phyloP scores from a whole-genome alignment of 129 eudicot genomes.

The Pseudognaphalium luteoalbum region DNA sequence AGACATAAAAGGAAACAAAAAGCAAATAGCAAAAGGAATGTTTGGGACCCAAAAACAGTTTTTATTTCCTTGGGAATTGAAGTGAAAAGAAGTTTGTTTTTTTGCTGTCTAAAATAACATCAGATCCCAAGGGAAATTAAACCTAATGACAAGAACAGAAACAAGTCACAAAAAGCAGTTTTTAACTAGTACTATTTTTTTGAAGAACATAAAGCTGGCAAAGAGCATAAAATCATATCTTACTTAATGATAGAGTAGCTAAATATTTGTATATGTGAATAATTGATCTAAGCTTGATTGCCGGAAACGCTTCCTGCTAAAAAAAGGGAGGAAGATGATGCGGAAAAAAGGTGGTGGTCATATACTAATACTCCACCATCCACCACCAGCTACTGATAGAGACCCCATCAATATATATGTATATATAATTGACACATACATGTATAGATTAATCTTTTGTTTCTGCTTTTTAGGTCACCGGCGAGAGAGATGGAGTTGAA shows the following conservation, averaged over 20 bases:
- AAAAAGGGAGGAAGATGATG: slow-evolving; percentile 42
- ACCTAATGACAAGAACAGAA: slow-evolving; percentile 23
- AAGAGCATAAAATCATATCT: slow-evolving; percentile 11
- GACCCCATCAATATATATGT: slow-evolving; percentile 23
- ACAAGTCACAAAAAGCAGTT: background rate
- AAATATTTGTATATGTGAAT: slow-evolving; percentile 21
- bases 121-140: slow-evolving; percentile 53
- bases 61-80: slow-evolving; percentile 56
- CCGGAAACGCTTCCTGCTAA: slow-evolving; percentile 48
- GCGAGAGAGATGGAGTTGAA: slow-evolving; percentile 29
- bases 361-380: slow-evolving; percentile 32
- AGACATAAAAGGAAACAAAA: slow-evolving; percentile 22
- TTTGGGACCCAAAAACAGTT: slow-evolving; percentile 33
- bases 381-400: slow-evolving; percentile 67
- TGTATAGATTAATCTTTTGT: background rate
- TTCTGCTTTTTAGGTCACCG: slow-evolving; percentile 21
- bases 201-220: too few species aligned
- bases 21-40: slow-evolving; percentile 28
- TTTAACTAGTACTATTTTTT: background rate
- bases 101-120: slow-evolving; percentile 33
- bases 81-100: slow-evolving; percentile 36
- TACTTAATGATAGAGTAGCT: slow-evolving; percentile 25
- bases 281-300: slow-evolving; percentile 55
- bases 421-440: slow-evolving; percentile 10
- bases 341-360: slow-evolving; percentile 44